Evolutionary conservation across 1,284 basidiomycete species (phyloP), one percentile per base, ranked within the genome.

Genomic region (Heterobasidion occidentale): DNA sequence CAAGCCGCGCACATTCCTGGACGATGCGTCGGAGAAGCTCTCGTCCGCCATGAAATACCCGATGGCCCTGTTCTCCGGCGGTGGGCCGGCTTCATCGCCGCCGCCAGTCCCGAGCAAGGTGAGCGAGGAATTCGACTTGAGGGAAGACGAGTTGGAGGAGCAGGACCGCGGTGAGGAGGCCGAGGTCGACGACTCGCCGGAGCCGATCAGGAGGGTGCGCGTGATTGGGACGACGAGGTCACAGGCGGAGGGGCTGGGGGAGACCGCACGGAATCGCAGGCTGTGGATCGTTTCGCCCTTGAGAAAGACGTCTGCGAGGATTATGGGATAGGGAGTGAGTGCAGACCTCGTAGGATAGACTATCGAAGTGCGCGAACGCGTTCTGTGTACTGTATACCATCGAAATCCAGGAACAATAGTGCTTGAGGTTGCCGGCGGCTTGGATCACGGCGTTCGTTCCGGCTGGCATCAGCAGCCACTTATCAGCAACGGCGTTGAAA

Each of bases 111-210:
- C 75, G 42, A 71, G 79, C 12, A 80, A 77, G 8, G 82, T 81
- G 0, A 84, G 88, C 52, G 79, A 85, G 38, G 80, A 89, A 7
- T 83, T 83, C 61, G 73, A 91, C 63, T 64, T 92, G 58, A 71
- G 75, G 38, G 89, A 90, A 63, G 80, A 89, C 59, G 89, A 92
- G 61, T 76, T 90, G 12, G 65, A 89, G 52, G 88, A 91, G 60
- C 81, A 85, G 61, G 89, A 92, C 56, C 77, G 83, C 19, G 81
- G 79, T 5, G 86, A 88, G 66, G 88, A 89, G 59, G 84, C 79
- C 3, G 88, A 90, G 66, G 79, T 82, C 2, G 89, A 92, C 63
- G 85, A 92, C 65, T 84, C 85, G 12, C 73, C 73, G 4, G 84
- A 88, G 50, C 64, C 57, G 36, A 58, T 69, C 14, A 70, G 81